Conservation (phyloP, 768 basidiomycete genomes). For the Xerocomellus amylosporus region DNA sequence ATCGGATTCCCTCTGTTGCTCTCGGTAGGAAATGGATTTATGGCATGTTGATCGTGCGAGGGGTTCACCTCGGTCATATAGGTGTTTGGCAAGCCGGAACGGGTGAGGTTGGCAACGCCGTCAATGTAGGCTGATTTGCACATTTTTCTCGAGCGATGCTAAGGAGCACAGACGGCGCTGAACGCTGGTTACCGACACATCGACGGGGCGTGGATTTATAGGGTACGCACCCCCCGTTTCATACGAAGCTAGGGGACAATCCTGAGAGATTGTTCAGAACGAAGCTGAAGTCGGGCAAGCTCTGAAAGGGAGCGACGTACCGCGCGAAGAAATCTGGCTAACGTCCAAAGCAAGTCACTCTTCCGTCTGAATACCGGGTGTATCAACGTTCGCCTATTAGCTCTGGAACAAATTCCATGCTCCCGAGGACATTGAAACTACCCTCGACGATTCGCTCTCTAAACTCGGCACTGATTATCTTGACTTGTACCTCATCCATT, state of each 20-base stretch:
- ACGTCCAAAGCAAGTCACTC: slow-evolving; percentile 50
- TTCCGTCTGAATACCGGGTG: neutral
- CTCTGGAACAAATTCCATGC: slow-evolving; percentile 78
- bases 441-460: slow-evolving; percentile 61
- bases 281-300: slow-evolving; percentile 69
- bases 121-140: slow-evolving; percentile 44
- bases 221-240: slow-evolving; percentile 37
- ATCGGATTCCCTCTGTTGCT: slow-evolving; percentile 65
- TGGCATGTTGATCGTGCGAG: neutral
- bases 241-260: neutral
- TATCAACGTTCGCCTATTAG: slow-evolving; percentile 26
- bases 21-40: slow-evolving; percentile 42
- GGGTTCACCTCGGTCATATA: slow-evolving; percentile 21
- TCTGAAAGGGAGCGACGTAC: slow-evolving; percentile 53
- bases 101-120: slow-evolving; percentile 64
- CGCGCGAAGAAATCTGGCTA: slow-evolving; percentile 64
- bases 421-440: slow-evolving; percentile 67
- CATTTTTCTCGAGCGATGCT: neutral
- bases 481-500: slow-evolving; percentile 80
- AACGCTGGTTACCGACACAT: slow-evolving; percentile 67
- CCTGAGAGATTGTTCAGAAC: slow-evolving; percentile 41
- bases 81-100: slow-evolving; percentile 61
- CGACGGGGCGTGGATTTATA: slow-evolving; percentile 71
- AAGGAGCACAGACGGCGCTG: slow-evolving; percentile 46
- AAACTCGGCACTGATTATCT: slow-evolving; percentile 67